phyloP scores from a whole-genome alignment of 352 stramenopile species.

The Pythium pyrilobum region DNA sequence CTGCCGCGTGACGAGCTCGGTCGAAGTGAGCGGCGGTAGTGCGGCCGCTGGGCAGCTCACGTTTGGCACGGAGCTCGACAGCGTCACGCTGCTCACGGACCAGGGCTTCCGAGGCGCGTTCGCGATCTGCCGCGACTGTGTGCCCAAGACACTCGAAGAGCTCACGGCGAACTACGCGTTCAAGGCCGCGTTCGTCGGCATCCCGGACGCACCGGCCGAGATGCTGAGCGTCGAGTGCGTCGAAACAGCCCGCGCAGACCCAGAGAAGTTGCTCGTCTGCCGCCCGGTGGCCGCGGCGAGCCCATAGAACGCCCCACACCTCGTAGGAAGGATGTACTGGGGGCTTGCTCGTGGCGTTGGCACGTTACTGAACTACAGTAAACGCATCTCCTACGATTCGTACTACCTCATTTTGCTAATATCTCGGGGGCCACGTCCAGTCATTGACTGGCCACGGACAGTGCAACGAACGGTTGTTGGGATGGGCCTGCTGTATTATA shows the following conservation, averaged over 20 bases:
- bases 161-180: background rate
- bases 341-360: too few species aligned
- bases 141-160: background rate
- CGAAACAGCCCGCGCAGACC: background rate
- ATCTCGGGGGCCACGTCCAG: too few species aligned
- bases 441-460: too few species aligned
- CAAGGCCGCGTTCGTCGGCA: background rate
- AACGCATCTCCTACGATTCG: too few species aligned
- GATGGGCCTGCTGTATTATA: too few species aligned
- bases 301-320: too few species aligned
- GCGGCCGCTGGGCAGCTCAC: background rate
- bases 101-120: background rate
- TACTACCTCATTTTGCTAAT: too few species aligned
- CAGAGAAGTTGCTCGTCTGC: background rate
- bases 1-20: background rate
- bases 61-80: background rate
- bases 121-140: background rate
- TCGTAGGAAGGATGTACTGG: too few species aligned
- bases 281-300: background rate
- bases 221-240: background rate
- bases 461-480: too few species aligned
- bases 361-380: too few species aligned
- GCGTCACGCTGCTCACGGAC: constrained; percentile 1
- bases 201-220: background rate
- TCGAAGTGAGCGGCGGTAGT: background rate